A percentile compares a stretch with the other conserved stretches of the same genome.
phyloP scores from a whole-genome alignment of 2,329 filamentous ascomycete species.

The Exophiala aquamarina region DNA sequence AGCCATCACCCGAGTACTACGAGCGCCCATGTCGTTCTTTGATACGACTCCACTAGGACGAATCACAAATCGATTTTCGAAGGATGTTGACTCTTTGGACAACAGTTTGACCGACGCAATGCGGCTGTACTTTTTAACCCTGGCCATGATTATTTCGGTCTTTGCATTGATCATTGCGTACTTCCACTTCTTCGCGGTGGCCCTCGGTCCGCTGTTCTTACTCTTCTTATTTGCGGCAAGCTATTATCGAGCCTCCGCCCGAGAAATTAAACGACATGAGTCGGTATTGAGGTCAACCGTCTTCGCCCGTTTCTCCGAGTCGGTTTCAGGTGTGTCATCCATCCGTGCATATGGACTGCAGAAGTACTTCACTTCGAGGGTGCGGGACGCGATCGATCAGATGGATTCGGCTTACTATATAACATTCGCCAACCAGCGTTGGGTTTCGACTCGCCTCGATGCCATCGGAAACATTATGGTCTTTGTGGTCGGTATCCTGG shows the following conservation, averaged over 20 bases:
- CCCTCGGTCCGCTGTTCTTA: slow-evolving; percentile 67
- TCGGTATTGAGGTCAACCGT: slow-evolving; percentile 82
- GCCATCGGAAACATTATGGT: slow-evolving; percentile 80
- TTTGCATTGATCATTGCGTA: slow-evolving; percentile 92
- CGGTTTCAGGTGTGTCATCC: slow-evolving; percentile 76
- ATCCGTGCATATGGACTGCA: slow-evolving; percentile 88
- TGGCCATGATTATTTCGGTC: slow-evolving; percentile 78
- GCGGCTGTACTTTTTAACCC: slow-evolving; percentile 86
- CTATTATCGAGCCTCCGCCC: slow-evolving; percentile 87
- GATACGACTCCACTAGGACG: slow-evolving; percentile 93
- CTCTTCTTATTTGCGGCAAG: slow-evolving; percentile 79
- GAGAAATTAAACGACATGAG: slow-evolving; percentile 93
- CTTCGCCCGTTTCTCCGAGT: slow-evolving; percentile 89
- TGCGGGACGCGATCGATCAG: slow-evolving; percentile 75
- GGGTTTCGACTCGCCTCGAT: slow-evolving; percentile 84
- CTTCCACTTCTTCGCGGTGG: slow-evolving; percentile 83
- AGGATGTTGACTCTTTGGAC: slow-evolving; percentile 96
- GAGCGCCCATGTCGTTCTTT: slow-evolving; percentile 83
- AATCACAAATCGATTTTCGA: slow-evolving; percentile 94
- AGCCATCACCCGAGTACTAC: slow-evolving; percentile 73
- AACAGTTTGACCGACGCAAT: slow-evolving; percentile 86
- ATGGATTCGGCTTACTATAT: slow-evolving; percentile 96
- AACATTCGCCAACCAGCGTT: slow-evolving; percentile 93
- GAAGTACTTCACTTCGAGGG: slow-evolving; percentile 68
- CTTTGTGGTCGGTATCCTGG: slow-evolving; percentile 83